Conservation (phyloP, 176 grass and related monocot genomes). For the Alloteropsis semialata region DNA sequence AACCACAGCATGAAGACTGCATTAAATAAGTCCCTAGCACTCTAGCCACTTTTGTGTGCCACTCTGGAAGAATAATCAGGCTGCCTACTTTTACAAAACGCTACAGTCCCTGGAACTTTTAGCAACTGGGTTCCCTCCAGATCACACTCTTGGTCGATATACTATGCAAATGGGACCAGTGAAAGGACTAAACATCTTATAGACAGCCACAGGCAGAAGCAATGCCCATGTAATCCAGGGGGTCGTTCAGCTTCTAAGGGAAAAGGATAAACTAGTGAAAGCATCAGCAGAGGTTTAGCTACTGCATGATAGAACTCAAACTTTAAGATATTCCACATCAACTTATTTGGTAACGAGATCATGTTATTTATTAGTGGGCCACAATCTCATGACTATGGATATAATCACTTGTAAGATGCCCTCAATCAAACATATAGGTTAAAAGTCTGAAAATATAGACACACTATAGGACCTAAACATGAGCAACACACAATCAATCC, state of each 20-base stretch:
- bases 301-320: neutral
- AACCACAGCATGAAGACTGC: conserved; percentile 19
- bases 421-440: conserved; percentile 8
- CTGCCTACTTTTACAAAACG: conserved; percentile 47
- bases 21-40: conserved; percentile 29
- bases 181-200: conserved; percentile 22
- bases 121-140: conserved; percentile 28
- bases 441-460: neutral
- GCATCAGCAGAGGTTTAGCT: neutral
- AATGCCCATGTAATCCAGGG: neutral
- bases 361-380: neutral
- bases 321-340: conserved; percentile 6
- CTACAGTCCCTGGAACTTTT: conserved; percentile 24
- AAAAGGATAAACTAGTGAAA: conserved; percentile 23
- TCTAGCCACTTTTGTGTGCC: conserved; percentile 34
- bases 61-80: conserved; percentile 55
- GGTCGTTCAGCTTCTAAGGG: conserved; percentile 16
- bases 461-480: neutral
- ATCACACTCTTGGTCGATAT: conserved; percentile 32
- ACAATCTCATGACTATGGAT: neutral
- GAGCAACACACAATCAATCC: neutral
- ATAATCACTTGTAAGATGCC: neutral
- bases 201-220: neutral
- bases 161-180: neutral
- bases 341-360: neutral